Conservation (phyloP, 306 rosid species). For the Acacia acuminata region DNA sequence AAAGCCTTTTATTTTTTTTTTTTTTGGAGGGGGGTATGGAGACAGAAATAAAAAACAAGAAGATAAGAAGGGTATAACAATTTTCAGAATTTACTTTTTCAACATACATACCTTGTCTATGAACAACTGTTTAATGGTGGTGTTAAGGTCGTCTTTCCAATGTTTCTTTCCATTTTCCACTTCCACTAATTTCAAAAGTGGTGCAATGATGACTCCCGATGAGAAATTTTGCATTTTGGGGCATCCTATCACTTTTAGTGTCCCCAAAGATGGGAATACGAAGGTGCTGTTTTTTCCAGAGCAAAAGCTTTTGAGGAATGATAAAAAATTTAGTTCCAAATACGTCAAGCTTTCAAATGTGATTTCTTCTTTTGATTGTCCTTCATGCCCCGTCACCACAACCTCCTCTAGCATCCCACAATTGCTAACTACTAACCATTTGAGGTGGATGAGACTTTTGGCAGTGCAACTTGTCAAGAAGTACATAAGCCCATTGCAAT, state of each 20-base stretch:
- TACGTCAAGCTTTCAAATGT: not conserved
- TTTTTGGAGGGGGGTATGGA: rapidly evolving
- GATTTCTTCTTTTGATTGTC: not conserved
- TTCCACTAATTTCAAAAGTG: not conserved
- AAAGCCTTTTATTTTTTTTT: no score
- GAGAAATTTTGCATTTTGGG: not conserved
- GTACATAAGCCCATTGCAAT: not conserved
- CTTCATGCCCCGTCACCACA: not conserved
- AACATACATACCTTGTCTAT: not conserved
- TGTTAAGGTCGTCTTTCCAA: not conserved
- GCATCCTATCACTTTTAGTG: not conserved
- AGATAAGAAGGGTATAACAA: not conserved
- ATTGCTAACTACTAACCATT: not conserved
- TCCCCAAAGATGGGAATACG: not conserved
- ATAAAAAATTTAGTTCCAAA: not conserved
- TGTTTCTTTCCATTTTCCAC: not conserved
- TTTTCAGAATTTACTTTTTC: no score
- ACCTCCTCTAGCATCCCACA: not conserved
- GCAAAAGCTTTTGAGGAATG: not conserved
- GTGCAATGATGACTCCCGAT: not conserved
- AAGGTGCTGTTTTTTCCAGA: not conserved
- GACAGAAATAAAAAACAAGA: no score
- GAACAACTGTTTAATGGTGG: not conserved
- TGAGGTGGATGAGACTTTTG: not conserved
- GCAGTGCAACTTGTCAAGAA: not conserved